phyloP scores from a whole-genome alignment of 768 basidiomycete species.

The Dentipellis sp. region DNA sequence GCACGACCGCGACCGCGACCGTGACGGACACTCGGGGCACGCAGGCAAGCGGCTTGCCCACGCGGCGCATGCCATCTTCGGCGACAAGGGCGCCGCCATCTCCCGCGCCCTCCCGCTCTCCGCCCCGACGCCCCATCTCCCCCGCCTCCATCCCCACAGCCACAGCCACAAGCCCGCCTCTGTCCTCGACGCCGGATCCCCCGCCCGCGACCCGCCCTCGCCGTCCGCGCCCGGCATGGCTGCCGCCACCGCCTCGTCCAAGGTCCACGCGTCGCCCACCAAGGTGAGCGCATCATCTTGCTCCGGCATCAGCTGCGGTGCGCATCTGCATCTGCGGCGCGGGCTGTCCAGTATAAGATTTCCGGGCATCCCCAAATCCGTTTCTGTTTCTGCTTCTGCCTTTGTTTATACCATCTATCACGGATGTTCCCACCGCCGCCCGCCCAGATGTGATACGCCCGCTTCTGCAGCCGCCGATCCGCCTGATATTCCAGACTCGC shows the following conservation, averaged over 20 bases:
- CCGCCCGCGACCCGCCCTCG: constrained; percentile 15
- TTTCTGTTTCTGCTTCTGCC: not conserved
- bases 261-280: constrained; percentile 21
- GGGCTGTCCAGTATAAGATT: not conserved
- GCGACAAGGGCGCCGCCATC: not conserved
- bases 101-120: not conserved
- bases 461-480: not conserved
- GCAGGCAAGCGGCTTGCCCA: not conserved
- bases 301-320: not conserved
- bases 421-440: not conserved
- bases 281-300: constrained; percentile 22
- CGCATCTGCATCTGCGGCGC: constrained; percentile 6
- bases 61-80: not conserved
- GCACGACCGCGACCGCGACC: no score
- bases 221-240: constrained; percentile 17
- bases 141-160: not conserved
- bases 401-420: not conserved
- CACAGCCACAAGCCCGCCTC: not conserved
- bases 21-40: no score
- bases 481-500: not conserved
- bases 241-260: constrained; percentile 11
- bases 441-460: not conserved
- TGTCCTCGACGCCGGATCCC: not conserved
- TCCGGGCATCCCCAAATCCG: not conserved
- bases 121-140: not conserved